A percentile compares a stretch with the other conserved stretches of the same genome.
phyloP scores from a whole-genome alignment of 495 filamentous ascomycete species.

The Neurospora discreta region DNA sequence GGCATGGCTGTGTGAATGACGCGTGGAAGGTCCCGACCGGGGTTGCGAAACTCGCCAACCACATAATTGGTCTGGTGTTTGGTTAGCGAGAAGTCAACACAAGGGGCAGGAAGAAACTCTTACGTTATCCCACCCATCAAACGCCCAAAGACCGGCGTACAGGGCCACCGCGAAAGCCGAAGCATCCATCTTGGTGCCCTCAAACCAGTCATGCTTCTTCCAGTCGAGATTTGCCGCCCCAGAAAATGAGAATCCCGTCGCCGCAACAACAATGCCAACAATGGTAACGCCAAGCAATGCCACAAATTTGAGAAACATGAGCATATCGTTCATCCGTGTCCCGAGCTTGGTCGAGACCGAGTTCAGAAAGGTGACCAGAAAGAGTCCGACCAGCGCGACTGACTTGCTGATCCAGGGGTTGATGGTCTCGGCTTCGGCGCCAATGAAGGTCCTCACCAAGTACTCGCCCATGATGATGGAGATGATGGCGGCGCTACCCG shows the following conservation, averaged over 20 bases:
- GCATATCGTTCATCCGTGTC: slow-evolving; percentile 71
- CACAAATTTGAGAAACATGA: slow-evolving; percentile 96
- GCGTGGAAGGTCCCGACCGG: slow-evolving; percentile 77
- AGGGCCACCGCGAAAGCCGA: slow-evolving; percentile 83
- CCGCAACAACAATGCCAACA: slow-evolving; percentile 79
- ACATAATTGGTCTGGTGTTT: slow-evolving; percentile 79
- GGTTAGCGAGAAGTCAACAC: slow-evolving; percentile 4
- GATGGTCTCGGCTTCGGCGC: slow-evolving; percentile 62
- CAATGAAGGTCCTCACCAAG: slow-evolving; percentile 72
- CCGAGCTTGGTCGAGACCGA: slow-evolving; percentile 82
- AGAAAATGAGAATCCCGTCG: slow-evolving; percentile 67
- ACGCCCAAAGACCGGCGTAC: slow-evolving; percentile 95
- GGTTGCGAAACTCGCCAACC: slow-evolving; percentile 88
- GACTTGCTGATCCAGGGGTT: slow-evolving; percentile 86
- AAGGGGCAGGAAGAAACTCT: slow-evolving; percentile 23
- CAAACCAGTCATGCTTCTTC: slow-evolving; percentile 83
- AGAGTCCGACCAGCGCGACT: slow-evolving; percentile 67
- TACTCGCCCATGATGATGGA: slow-evolving; percentile 98
- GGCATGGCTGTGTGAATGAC: slow-evolving; percentile 98
- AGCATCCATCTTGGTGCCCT: slow-evolving; percentile 66
- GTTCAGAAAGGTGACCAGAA: slow-evolving; percentile 71
- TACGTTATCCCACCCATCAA: slow-evolving; percentile 98
- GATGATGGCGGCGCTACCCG: slow-evolving; percentile 86
- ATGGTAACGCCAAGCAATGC: slow-evolving; percentile 80
- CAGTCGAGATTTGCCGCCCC: slow-evolving; percentile 73